phyloP scores from a whole-genome alignment of 768 basidiomycete genomes.

The Suillus clintonianus region DNA sequence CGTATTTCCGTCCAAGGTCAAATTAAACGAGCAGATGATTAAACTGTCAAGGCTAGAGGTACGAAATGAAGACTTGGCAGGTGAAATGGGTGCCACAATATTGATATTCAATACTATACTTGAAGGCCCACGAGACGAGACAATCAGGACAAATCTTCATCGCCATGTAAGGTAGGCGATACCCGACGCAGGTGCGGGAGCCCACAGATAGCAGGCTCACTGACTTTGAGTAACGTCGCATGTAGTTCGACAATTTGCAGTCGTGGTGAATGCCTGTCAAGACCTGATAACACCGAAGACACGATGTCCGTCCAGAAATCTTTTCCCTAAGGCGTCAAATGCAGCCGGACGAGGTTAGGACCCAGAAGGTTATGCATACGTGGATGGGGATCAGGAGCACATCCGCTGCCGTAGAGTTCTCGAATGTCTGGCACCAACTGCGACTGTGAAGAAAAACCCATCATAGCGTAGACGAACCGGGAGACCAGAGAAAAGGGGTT shows the following conservation, averaged over 20 bases:
- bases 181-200: neutral
- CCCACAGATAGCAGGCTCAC: neutral
- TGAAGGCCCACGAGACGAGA: neutral
- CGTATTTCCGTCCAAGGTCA: neutral
- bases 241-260: neutral
- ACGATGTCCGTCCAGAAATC: neutral
- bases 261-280: neutral
- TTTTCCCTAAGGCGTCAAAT: neutral
- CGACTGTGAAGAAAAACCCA: neutral
- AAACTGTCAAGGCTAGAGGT: neutral
- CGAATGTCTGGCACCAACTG: neutral
- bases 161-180: neutral
- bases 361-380: neutral
- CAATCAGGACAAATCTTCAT: neutral
- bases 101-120: neutral
- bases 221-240: neutral
- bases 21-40: neutral
- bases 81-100: neutral
- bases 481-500: slow-evolving; percentile 15
- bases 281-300: neutral
- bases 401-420: neutral
- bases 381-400: neutral
- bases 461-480: neutral
- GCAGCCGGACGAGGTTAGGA: neutral
- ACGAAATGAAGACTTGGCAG: neutral